Evolutionary conservation across 2,329 filamentous ascomycete species (phyloP).

Genomic region (Fusarium sp.): DNA sequence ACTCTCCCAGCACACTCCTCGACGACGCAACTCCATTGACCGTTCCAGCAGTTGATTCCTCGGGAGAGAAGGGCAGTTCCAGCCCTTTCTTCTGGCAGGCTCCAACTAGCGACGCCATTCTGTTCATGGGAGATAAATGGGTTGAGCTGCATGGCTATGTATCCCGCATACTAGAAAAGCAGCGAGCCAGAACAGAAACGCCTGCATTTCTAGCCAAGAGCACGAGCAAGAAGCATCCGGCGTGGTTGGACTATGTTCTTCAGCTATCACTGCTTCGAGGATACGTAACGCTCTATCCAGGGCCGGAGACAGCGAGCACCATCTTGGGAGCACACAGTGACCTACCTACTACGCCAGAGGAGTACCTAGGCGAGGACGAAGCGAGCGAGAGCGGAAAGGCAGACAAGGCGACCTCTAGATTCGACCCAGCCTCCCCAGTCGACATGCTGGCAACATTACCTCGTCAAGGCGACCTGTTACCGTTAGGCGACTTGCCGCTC

Average conservation of each 20-base stretch:
- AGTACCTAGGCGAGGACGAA: slow-evolving; percentile 54
- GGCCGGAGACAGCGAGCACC: slow-evolving; percentile 59
- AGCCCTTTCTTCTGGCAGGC: slow-evolving; percentile 84
- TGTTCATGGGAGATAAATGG: slow-evolving; percentile 90
- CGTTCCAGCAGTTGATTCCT: slow-evolving; percentile 49
- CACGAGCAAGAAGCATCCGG: slow-evolving; percentile 73
- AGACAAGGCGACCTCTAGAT: slow-evolving; percentile 40
- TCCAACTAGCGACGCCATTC: slow-evolving; percentile 80
- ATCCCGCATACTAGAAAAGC: slow-evolving; percentile 65
- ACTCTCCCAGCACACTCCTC: slow-evolving; percentile 71
- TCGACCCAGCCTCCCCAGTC: slow-evolving; percentile 55
- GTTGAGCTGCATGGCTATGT: slow-evolving; percentile 84
- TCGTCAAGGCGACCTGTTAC: slow-evolving; percentile 53
- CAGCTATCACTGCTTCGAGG: slow-evolving; percentile 79
- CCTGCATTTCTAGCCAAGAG: slow-evolving; percentile 55
- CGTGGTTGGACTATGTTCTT: slow-evolving; percentile 81
- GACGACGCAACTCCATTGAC: slow-evolving; percentile 67
- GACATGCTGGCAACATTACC: slow-evolving; percentile 61
- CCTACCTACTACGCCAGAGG: slow-evolving; percentile 76
- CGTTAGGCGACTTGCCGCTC: slow-evolving; percentile 62
- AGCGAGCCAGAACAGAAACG: slow-evolving; percentile 48
- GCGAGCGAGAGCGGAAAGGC: slow-evolving; percentile 45
- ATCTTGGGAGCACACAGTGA: slow-evolving; percentile 83
- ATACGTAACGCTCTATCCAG: slow-evolving; percentile 83
- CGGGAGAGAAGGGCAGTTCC: slow-evolving; percentile 38